A percentile compares a stretch with the other conserved stretches of the same genome.
Evolutionary conservation across 1,284 basidiomycete genomes (phyloP).

Genomic region (Papiliotrema terrestris): DNA sequence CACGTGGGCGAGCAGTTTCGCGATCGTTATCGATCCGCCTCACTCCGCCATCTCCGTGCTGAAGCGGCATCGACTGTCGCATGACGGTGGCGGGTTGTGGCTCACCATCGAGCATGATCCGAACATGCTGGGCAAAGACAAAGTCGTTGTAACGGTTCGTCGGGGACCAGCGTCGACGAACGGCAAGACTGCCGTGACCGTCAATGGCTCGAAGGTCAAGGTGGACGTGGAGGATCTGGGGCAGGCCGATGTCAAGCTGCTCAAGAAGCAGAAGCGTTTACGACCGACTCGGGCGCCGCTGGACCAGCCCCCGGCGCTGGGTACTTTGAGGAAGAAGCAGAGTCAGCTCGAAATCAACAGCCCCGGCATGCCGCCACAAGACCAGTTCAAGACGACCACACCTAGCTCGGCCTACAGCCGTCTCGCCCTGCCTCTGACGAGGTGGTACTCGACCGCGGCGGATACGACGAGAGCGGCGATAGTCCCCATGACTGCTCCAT

Average conservation of each 20-base stretch:
- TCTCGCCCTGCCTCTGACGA: conserved; percentile 56
- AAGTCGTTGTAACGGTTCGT: conserved; percentile 67
- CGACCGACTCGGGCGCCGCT: conserved; percentile 84
- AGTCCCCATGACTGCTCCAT: conserved; percentile 36
- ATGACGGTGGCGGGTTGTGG: conserved; percentile 93
- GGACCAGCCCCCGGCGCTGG: conserved; percentile 80
- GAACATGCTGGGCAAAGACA: conserved; percentile 68
- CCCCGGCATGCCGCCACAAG: not conserved
- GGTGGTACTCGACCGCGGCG: conserved; percentile 69
- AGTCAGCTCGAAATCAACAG: conserved; percentile 26
- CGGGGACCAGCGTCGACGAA: conserved; percentile 56
- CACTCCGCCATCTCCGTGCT: conserved; percentile 80
- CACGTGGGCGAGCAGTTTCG: conserved; percentile 80
- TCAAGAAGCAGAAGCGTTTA: conserved; percentile 79
- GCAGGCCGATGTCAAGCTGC: conserved; percentile 79
- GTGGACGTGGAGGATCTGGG: conserved; percentile 90
- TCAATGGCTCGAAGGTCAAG: conserved; percentile 81
- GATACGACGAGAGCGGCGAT: conserved; percentile 51
- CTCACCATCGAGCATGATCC: conserved; percentile 86
- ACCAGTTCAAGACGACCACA: conserved; percentile 15
- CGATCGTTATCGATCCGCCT: conserved; percentile 91
- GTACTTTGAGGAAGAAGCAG: conserved; percentile 58
- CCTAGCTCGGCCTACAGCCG: conserved; percentile 16
- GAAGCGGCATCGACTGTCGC: conserved; percentile 79
- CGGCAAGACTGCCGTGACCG: conserved; percentile 70